phyloP scores from a whole-genome alignment of 139 green algal species.

The Micromonas pusilla region DNA sequence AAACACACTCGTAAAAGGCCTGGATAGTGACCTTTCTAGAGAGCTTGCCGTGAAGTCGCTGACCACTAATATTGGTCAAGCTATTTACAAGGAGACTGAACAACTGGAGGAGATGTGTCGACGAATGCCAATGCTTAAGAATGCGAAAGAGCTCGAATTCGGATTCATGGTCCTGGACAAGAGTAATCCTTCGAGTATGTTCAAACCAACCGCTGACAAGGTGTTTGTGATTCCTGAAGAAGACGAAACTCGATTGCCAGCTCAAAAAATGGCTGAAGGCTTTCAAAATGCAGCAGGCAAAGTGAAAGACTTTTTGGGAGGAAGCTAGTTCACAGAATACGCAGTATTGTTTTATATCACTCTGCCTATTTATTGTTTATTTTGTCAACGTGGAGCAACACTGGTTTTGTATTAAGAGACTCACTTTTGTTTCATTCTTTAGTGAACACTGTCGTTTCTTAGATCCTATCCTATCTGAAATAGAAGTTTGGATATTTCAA shows the following conservation, averaged over 20 bases:
- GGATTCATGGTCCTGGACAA: constrained; percentile 21
- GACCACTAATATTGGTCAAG: constrained; percentile 12
- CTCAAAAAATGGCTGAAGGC: background rate
- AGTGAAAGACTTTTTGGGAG: constrained; percentile 11
- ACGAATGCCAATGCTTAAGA: constrained; percentile 22
- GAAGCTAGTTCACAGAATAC: background rate
- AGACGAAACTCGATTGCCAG: background rate
- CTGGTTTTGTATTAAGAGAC: no score
- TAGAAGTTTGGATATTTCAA: no score
- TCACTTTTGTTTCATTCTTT: no score
- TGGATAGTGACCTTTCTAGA: constrained; percentile 16
- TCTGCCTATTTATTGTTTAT: no score
- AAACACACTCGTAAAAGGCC: constrained; percentile 18
- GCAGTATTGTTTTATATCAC: no score
- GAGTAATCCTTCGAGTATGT: constrained; percentile 12
- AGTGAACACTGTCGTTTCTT: no score
- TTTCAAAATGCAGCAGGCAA: background rate
- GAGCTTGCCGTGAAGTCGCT: constrained; percentile 11
- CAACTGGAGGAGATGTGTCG: background rate
- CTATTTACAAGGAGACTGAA: constrained; percentile 13
- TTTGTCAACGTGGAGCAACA: no score
- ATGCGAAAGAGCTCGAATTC: constrained; percentile 15
- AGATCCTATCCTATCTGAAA: no score
- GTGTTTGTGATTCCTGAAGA: constrained; percentile 9
- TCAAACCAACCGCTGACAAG: background rate